Evolutionary conservation across 129 eudicot species (phyloP).

Genomic region (Oenanthe sinensis): DNA sequence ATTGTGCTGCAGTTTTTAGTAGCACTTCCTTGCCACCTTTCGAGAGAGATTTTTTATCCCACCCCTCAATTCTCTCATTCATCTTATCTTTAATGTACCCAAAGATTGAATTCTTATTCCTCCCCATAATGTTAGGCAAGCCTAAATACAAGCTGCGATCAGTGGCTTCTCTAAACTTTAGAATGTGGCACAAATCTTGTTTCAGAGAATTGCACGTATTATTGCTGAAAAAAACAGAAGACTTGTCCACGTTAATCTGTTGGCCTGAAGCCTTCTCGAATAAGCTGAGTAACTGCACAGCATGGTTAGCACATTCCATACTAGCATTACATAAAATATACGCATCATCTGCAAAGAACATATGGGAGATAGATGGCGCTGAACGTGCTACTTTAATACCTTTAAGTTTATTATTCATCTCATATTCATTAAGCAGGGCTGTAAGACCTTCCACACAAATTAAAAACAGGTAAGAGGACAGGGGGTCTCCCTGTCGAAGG

Average conservation of each 20-base stretch:
- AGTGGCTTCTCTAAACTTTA: background rate
- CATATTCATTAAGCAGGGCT: background rate
- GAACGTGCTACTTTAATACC: background rate
- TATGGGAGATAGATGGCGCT: background rate
- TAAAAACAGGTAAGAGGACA: background rate
- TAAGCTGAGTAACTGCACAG: too few relatives aligned
- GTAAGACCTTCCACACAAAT: too few relatives aligned
- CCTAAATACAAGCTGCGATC: background rate
- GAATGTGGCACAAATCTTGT: background rate
- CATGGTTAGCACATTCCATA: background rate
- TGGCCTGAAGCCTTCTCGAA: background rate
- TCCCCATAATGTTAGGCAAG: background rate
- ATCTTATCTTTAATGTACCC: background rate
- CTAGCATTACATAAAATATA: background rate
- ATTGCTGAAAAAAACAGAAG: background rate
- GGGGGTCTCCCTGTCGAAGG: background rate
- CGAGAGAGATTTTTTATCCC: background rate
- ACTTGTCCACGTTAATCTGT: background rate
- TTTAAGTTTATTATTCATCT: too few relatives aligned
- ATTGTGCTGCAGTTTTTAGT: too few relatives aligned
- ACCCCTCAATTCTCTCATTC: background rate
- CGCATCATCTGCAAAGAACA: background rate
- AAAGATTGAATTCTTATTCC: background rate
- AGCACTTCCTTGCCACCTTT: background rate
- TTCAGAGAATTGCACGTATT: background rate